Percentiles rank a stretch among this genome's conserved stretches.
These are phyloP conservation scores for Suhomyces ambrosiae DNA, from an alignment of 1,139 yeast genomes.

Conservation along the genomic window DNA sequence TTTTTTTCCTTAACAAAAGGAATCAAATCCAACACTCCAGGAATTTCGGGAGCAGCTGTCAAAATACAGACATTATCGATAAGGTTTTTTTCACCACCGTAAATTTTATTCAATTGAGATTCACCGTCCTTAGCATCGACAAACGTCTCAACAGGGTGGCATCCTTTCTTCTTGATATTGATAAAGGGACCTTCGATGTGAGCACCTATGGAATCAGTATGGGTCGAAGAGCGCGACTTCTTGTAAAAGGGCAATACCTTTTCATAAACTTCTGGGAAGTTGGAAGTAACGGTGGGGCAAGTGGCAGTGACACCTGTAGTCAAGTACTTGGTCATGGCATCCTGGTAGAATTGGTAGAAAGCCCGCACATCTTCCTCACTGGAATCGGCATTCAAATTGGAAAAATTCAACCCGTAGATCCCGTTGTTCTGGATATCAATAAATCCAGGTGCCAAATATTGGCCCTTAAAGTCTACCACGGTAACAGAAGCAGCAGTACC, in stretches of 20 bases:
- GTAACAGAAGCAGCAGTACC: constrained; percentile 23
- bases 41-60: constrained; percentile 66
- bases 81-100: constrained; percentile 47
- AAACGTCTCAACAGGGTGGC: constrained; percentile 63
- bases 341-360: constrained; percentile 38
- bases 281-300: constrained; percentile 65
- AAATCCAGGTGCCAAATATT: constrained; percentile 59
- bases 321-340: constrained; percentile 52
- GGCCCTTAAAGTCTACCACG: constrained; percentile 50
- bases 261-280: constrained; percentile 53
- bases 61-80: constrained; percentile 50
- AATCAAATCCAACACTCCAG: constrained; percentile 54
- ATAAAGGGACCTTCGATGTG: constrained; percentile 69
- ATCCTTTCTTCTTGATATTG: constrained; percentile 57
- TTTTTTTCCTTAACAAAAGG: constrained; percentile 39
- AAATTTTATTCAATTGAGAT: constrained; percentile 42
- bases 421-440: constrained; percentile 67
- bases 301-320: constrained; percentile 60
- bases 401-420: constrained; percentile 60
- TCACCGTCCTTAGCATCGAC: constrained; percentile 47
- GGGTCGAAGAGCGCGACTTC: constrained; percentile 35
- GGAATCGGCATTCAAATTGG: constrained; percentile 40
- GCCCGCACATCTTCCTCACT: constrained; percentile 35
- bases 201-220: constrained; percentile 62
- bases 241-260: constrained; percentile 52